Conservation (phyloP, 441 rosid genomes). For the Eutrema salsugineum region DNA sequence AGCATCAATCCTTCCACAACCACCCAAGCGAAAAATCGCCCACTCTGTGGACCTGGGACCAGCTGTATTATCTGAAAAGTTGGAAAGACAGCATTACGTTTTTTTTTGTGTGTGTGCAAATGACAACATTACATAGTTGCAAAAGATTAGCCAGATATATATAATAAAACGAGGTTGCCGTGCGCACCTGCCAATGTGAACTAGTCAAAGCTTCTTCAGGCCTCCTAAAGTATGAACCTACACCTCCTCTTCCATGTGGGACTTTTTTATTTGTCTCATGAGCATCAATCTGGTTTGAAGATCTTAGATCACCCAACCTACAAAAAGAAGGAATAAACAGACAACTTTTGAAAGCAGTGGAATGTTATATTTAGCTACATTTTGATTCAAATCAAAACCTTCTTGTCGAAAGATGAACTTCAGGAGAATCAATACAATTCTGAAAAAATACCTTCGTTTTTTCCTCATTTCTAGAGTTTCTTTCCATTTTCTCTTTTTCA, state of each 20-base stretch:
- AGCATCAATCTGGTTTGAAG: constrained; percentile 35
- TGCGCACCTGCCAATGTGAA: constrained; percentile 84
- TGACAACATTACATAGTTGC: constrained; percentile 22
- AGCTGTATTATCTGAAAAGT: constrained; percentile 82
- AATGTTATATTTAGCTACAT: constrained; percentile 6
- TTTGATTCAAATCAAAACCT: constrained; percentile 7
- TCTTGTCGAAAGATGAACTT: neutral
- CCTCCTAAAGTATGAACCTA: constrained; percentile 77
- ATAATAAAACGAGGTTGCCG: neutral
- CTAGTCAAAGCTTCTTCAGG: constrained; percentile 81
- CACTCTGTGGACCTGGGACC: constrained; percentile 58
- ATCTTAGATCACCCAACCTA: constrained; percentile 62
- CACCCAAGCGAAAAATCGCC: constrained; percentile 86
- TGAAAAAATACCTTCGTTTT: constrained; percentile 60
- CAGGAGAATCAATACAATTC: neutral
- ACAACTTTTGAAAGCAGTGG: constrained; percentile 9
- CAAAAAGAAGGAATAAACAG: constrained; percentile 27
- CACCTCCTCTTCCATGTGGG: constrained; percentile 54
- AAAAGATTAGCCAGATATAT: constrained; percentile 23
- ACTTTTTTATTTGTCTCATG: constrained; percentile 39
- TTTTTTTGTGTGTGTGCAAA: too few relatives aligned
- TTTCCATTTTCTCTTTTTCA: constrained; percentile 94
- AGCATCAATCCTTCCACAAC: constrained; percentile 93
- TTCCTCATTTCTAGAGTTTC: constrained; percentile 61
- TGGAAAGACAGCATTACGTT: neutral